Conservation (phyloP, 768 basidiomycete species). For the Ramaria sp. region DNA sequence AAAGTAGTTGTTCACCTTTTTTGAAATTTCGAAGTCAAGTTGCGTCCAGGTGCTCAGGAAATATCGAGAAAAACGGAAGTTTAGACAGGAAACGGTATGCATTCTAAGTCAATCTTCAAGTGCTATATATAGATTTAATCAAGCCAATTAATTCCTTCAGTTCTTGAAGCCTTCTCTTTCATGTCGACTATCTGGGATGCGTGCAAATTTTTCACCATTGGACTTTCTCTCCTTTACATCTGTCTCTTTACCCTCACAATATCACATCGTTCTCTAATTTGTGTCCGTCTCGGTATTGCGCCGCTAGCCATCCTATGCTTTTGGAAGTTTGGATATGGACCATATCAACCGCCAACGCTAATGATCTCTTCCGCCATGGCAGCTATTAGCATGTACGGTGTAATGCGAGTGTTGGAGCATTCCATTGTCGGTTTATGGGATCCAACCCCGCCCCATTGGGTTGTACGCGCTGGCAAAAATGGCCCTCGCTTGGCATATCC, state of each 20-base stretch:
- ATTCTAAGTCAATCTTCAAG: too few species aligned
- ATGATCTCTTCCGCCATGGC: background rate
- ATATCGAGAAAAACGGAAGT: too few species aligned
- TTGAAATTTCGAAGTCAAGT: too few species aligned
- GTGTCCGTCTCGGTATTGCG: background rate
- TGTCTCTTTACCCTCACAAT: background rate
- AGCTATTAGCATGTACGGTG: background rate
- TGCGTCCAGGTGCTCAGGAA: too few species aligned
- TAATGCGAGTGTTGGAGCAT: background rate
- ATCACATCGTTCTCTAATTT: background rate
- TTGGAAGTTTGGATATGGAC: constrained; percentile 3
- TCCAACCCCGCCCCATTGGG: background rate
- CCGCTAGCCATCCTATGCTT: background rate
- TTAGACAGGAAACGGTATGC: too few species aligned
- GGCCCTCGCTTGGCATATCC: background rate
- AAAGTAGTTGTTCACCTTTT: too few species aligned
- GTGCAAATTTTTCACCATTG: background rate
- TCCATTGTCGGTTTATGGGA: background rate
- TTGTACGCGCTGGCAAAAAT: background rate
- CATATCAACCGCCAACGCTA: background rate
- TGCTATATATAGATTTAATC: too few species aligned
- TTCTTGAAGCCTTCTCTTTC: too few species aligned
- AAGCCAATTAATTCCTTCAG: too few species aligned
- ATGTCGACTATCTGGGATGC: background rate
- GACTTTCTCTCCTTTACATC: background rate